Evolutionary conservation across 2,329 filamentous ascomycete species (phyloP).

Genomic region (Colletotrichum graminicola): DNA sequence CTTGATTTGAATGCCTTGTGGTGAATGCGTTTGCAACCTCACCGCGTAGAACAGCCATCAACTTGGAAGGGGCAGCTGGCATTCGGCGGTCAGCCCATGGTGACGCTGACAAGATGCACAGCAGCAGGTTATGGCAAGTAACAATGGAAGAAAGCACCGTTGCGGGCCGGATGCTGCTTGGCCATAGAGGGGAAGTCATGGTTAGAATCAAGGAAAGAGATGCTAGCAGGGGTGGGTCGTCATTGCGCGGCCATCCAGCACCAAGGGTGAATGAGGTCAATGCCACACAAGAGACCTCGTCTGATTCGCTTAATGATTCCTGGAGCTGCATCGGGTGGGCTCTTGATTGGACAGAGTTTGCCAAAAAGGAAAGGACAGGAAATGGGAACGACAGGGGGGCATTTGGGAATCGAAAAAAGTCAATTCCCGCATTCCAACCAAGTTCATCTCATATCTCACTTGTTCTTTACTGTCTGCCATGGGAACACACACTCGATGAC

Average conservation of each 20-base stretch:
- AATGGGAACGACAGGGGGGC: slow-evolving; percentile 16
- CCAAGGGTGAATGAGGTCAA: slow-evolving; percentile 33
- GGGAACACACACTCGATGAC: not conserved
- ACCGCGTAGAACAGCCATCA: not conserved
- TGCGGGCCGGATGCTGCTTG: not conserved
- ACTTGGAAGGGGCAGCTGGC: slow-evolving; percentile 6
- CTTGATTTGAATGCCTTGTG: not conserved
- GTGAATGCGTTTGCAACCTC: not conserved
- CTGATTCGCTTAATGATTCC: slow-evolving; percentile 21
- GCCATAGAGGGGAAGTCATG: not conserved
- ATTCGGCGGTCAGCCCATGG: not conserved
- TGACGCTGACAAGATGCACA: slow-evolving; percentile 9
- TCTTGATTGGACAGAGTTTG: slow-evolving; percentile 21
- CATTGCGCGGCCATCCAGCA: slow-evolving; percentile 7
- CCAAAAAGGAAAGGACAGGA: slow-evolving; percentile 32
- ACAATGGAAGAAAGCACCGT: not conserved
- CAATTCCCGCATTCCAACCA: slow-evolving; percentile 21
- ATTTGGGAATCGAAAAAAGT: slow-evolving; percentile 14
- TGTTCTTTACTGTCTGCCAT: not conserved
- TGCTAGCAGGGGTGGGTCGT: slow-evolving; percentile 6
- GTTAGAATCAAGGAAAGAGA: slow-evolving; percentile 25
- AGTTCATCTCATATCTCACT: not conserved
- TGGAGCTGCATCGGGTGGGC: not conserved
- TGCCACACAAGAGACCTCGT: not conserved
- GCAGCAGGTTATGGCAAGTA: slow-evolving; percentile 1